Evolutionary conservation across 345 rosid species (phyloP), one percentile per base, ranked within the genome.

Genomic region (Brassica cretica): DNA sequence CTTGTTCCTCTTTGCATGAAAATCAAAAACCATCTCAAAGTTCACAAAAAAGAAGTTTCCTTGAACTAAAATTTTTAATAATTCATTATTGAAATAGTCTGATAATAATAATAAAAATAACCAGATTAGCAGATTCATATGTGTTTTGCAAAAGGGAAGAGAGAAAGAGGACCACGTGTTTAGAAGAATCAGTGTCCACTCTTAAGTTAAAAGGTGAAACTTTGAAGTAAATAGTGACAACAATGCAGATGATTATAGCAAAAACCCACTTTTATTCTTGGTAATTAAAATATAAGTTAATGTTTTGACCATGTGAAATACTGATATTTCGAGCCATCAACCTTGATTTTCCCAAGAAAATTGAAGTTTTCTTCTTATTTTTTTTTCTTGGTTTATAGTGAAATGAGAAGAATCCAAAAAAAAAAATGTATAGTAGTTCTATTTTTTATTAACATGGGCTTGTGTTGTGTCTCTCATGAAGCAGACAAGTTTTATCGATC

Each of bases 131-230:
- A 76, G 91, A 80, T 80, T 89, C 78, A 84, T 66, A 74, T 84
- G 89, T 83, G 30, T 83, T 84, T 77, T 4, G 55, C 72, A 61
- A 53, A 78, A 71, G 81, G 82, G 84, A 76, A 70, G 64, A 62
- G 80, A 70, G 71, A 77, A 63, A 69, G 65, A 63, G 59, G 56
- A 66, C 84, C 93, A 88, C 86, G 88, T 91, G 92, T 81, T 66
- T 62, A 33, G 80, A 82, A 87, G 82, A 88, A 84, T 86, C 84
- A 79, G 70, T 85, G 87, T 86, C 86, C 83, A 82, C 78, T 82
- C 16, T 86, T 86, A 59, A 59, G 46, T 59, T 68, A 18, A 56
- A 65, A 41, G 12, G 71, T 71, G 71, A 55, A 15, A 16, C 0
- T 11, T 29, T 51, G 64, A 59, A 51, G 80, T 69, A 77, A 46